phyloP scores from a whole-genome alignment of 2,329 filamentous ascomycete species.

The Diaporthe citri region DNA sequence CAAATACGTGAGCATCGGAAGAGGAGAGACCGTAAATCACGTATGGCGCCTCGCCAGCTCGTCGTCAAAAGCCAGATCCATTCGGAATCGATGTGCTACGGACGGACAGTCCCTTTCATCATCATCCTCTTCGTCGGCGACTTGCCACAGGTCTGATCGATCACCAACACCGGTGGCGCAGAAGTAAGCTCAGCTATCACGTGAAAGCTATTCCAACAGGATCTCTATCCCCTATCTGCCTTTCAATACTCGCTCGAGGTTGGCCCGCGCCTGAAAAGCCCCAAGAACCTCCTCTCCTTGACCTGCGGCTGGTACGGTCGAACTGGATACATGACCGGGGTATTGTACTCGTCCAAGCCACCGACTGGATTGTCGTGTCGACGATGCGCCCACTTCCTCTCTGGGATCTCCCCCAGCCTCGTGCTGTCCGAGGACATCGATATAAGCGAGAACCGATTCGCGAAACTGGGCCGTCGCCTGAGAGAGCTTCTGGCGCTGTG shows the following conservation, averaged over 20 bases:
- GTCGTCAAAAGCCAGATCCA: neutral
- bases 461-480: conserved; percentile 32
- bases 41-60: neutral
- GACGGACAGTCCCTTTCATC: too few relatives aligned
- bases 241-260: neutral
- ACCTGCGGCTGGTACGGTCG: conserved; percentile 47
- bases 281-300: conserved; percentile 47
- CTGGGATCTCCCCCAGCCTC: conserved; percentile 51
- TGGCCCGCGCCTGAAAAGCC: conserved; percentile 44
- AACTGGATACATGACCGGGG: conserved; percentile 49
- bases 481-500: conserved; percentile 30
- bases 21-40: neutral
- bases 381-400: conserved; percentile 45
- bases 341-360: conserved; percentile 46
- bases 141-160: neutral
- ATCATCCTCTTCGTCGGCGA: neutral
- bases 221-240: neutral
- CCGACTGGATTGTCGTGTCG: conserved; percentile 34
- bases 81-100: neutral
- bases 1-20: neutral
- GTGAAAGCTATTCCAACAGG: neutral
- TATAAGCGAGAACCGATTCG: conserved; percentile 48
- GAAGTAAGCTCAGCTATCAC: neutral
- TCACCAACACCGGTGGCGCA: neutral
- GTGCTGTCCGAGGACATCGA: conserved; percentile 51